phyloP scores from a whole-genome alignment of 225 moss, liverwort and hornwort species.

The Bryoerythrophyllum caledonicum region DNA sequence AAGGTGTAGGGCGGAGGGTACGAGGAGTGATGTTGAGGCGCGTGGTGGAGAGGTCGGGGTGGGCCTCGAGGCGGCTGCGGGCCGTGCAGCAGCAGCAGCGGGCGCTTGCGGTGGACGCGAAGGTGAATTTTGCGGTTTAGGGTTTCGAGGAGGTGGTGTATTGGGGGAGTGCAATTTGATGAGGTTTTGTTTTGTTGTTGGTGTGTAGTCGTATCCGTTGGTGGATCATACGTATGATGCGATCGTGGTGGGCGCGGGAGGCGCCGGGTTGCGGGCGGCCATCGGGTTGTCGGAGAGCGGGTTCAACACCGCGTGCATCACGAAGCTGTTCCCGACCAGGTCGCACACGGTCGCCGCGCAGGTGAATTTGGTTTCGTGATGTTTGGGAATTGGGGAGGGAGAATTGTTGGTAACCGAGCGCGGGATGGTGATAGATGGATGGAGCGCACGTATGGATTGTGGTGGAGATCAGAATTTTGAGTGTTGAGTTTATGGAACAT shows the following conservation, averaged over 20 bases:
- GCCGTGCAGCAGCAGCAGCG: slow-evolving; percentile 12
- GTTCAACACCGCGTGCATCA: slow-evolving; percentile 91
- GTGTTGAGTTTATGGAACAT: not conserved
- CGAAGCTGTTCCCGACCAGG: slow-evolving; percentile 96
- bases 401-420: not conserved
- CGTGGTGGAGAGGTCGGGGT: slow-evolving; percentile 25
- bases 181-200: not conserved
- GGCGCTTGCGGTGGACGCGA: slow-evolving; percentile 15
- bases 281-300: slow-evolving; percentile 92
- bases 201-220: slow-evolving; percentile 63
- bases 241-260: slow-evolving; percentile 93
- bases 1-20: not conserved
- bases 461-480: not conserved
- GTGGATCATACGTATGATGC: slow-evolving; percentile 94
- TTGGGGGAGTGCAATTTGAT: not conserved
- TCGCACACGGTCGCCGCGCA: slow-evolving; percentile 98
- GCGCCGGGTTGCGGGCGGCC: slow-evolving; percentile 91
- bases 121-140: slow-evolving; percentile 3
- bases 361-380: slow-evolving; percentile 18
- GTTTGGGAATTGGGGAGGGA: not conserved
- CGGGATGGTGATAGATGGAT: not conserved
- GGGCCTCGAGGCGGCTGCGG: slow-evolving; percentile 20
- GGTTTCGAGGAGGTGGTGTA: not conserved
- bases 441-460: not conserved
- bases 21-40: slow-evolving; percentile 19